These are phyloP conservation scores for Staphylotrichum longicolle DNA, from an alignment of 495 filamentous ascomycete species.

Conservation along the genomic window DNA sequence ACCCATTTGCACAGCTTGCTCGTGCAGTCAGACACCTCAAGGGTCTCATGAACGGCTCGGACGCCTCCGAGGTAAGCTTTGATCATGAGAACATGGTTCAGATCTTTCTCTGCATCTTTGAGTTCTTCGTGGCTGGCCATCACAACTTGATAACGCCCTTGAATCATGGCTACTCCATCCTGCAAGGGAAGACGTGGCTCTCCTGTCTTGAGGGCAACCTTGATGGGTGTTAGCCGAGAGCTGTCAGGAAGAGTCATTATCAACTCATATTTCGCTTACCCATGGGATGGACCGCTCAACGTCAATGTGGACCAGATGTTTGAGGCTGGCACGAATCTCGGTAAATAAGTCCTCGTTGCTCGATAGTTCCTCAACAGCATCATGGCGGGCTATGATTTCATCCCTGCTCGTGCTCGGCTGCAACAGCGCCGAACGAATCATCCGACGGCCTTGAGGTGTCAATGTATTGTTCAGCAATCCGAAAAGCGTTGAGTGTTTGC, in stretches of 20 bases:
- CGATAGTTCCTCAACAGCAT: slow-evolving; percentile 81
- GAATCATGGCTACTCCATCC: slow-evolving; percentile 21
- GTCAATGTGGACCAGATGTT: slow-evolving; percentile 24
- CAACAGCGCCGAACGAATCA: slow-evolving; percentile 77
- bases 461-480: slow-evolving; percentile 79
- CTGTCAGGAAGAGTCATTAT: too few relatives aligned
- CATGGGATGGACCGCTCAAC: slow-evolving; percentile 27
- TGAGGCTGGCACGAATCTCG: slow-evolving; percentile 62
- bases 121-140: slow-evolving; percentile 49
- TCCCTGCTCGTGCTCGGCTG: slow-evolving; percentile 79
- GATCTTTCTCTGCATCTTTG: slow-evolving; percentile 23
- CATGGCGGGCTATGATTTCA: slow-evolving; percentile 63
- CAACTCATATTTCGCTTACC: slow-evolving; percentile 10
- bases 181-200: slow-evolving; percentile 14
- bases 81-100: slow-evolving; percentile 35
- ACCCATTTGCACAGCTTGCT: slow-evolving; percentile 58
- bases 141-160: slow-evolving; percentile 38
- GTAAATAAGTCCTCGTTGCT: slow-evolving; percentile 86
- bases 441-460: slow-evolving; percentile 82
- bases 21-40: slow-evolving; percentile 62
- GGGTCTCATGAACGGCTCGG: slow-evolving; percentile 62
- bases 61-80: slow-evolving; percentile 68
- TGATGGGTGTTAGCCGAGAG: background rate
- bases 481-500: slow-evolving; percentile 74
- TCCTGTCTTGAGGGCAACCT: slow-evolving; percentile 3